Evolutionary conservation across 768 basidiomycete genomes (phyloP).

Genomic region (Tricholoma matsutake): DNA sequence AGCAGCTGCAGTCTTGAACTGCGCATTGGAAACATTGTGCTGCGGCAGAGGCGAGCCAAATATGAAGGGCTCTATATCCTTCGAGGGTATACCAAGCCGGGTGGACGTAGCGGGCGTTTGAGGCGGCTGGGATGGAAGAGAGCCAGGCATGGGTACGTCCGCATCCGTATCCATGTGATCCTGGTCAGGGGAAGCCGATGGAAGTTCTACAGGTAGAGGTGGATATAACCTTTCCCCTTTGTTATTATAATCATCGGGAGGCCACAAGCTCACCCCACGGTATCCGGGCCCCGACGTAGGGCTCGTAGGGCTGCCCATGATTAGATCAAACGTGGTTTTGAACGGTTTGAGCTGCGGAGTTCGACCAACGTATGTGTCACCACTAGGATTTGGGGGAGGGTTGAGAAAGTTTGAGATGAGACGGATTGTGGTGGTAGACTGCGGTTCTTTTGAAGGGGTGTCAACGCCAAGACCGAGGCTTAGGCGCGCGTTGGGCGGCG

Average conservation of each 20-base stretch:
- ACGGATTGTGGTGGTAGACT: conserved; percentile 50
- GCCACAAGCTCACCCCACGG: conserved; percentile 28
- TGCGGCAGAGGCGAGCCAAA: conserved; percentile 76
- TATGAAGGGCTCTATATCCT: conserved; percentile 51
- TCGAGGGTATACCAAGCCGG: conserved; percentile 10
- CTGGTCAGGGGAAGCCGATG: conserved; percentile 6
- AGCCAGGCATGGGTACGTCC: conserved; percentile 36
- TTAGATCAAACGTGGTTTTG: conserved; percentile 65
- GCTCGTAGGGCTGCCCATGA: conserved; percentile 49
- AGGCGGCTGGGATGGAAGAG: conserved; percentile 14
- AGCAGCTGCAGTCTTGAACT: conserved; percentile 65
- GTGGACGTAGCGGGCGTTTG: conserved; percentile 19
- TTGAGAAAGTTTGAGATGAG: conserved; percentile 41
- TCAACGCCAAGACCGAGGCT: conserved; percentile 47
- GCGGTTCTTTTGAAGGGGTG: conserved; percentile 37
- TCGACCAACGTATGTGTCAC: conserved; percentile 20
- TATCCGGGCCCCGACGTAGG: conserved; percentile 15
- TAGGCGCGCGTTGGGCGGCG: conserved; percentile 56
- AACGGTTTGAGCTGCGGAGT: conserved; percentile 70
- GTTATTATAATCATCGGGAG: conserved; percentile 19
- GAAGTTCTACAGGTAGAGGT: conserved; percentile 31
- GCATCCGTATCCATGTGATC: conserved; percentile 19
- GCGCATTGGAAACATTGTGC: conserved; percentile 57
- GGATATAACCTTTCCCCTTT: conserved; percentile 32
- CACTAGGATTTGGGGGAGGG: conserved; percentile 16